phyloP scores from a whole-genome alignment of 2,329 filamentous ascomycete species.

The Arthroderma sp. region DNA sequence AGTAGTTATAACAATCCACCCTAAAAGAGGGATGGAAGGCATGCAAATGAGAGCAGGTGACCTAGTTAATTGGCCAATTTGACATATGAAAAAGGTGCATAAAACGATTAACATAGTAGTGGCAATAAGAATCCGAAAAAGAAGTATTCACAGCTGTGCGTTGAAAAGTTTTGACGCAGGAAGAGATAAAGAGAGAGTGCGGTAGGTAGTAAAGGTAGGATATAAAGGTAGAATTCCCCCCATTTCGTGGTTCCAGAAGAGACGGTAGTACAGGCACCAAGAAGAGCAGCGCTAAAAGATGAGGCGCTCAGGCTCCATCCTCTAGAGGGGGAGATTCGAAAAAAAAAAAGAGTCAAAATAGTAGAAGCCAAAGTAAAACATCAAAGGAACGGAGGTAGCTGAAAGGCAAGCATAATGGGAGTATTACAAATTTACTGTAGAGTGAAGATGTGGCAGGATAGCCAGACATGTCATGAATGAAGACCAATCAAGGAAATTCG shows the following conservation, averaged over 20 bases:
- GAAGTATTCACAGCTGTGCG: conserved; percentile 4
- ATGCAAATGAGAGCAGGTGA: neutral
- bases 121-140: neutral
- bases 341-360: neutral
- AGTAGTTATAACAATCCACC: conserved; percentile 4
- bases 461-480: conserved; percentile 3
- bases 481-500: conserved; percentile 6
- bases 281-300: neutral
- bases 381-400: neutral
- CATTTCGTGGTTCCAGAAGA: neutral
- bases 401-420: neutral
- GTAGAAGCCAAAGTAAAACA: conserved; percentile 1
- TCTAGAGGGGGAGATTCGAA: neutral
- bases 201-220: neutral
- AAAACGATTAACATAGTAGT: neutral
- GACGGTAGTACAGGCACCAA: neutral
- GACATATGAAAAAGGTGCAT: neutral
- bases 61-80: neutral
- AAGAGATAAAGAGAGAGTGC: neutral
- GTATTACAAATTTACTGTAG: conserved; percentile 4
- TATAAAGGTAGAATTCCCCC: neutral
- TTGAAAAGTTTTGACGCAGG: neutral
- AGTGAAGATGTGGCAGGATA: neutral
- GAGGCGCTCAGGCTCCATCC: neutral
- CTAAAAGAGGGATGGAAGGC: neutral